phyloP scores from a whole-genome alignment of 129 eudicot species.

The Oenanthe sinensis region DNA sequence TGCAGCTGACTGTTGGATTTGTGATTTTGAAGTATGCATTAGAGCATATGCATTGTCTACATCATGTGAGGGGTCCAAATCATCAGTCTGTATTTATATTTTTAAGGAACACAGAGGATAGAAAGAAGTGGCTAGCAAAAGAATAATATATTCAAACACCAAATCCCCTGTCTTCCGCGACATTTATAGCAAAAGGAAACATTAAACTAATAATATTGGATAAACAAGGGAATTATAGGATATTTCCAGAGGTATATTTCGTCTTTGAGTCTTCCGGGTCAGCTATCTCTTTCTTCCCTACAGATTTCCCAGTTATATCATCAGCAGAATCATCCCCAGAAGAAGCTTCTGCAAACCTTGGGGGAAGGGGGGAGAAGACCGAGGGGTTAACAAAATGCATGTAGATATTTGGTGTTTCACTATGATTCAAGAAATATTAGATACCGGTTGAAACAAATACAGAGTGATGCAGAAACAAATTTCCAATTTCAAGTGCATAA shows the following conservation, averaged over 20 bases:
- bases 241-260: slow-evolving; percentile 17
- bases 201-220: not conserved
- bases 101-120: slow-evolving; percentile 20
- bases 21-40: slow-evolving; percentile 17
- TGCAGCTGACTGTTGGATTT: slow-evolving; percentile 12
- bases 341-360: slow-evolving; percentile 70
- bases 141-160: not conserved
- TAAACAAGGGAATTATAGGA: not conserved
- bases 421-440: not conserved
- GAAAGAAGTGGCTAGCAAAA: not conserved
- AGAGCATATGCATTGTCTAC: slow-evolving; percentile 25
- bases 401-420: not conserved
- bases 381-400: not conserved
- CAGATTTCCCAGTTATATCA: slow-evolving; percentile 29
- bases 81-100: slow-evolving; percentile 23
- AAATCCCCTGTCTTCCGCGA: not conserved
- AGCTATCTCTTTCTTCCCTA: slow-evolving; percentile 40
- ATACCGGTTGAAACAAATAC: not conserved
- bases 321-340: slow-evolving; percentile 68
- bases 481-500: not conserved
- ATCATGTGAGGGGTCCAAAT: slow-evolving; percentile 18
- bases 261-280: slow-evolving; percentile 15
- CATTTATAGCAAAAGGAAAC: not conserved
- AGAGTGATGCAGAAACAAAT: not conserved
- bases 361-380: too few relatives aligned